A percentile compares a stretch with the other conserved stretches of the same genome.
phyloP scores from a whole-genome alignment of 768 basidiomycete genomes.

The Hortiboletus campestris region DNA sequence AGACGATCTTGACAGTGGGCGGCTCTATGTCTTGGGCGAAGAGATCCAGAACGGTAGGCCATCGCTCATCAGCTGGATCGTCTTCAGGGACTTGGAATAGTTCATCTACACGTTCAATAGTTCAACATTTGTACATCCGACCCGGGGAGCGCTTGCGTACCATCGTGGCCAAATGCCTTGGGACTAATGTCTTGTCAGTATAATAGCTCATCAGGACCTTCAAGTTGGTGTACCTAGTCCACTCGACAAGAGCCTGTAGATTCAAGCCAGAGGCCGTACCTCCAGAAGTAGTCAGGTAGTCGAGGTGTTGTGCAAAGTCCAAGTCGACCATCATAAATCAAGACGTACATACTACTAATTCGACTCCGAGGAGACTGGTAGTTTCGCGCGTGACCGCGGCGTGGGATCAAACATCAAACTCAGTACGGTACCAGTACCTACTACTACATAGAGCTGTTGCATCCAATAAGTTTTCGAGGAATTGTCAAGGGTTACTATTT shows the following conservation, averaged over 20 bases:
- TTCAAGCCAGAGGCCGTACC: conserved; percentile 11
- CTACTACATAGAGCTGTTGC: not conserved
- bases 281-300: conserved; percentile 18
- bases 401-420: no score
- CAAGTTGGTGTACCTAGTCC: conserved; percentile 23
- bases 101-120: conserved; percentile 13
- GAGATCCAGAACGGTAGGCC: conserved; percentile 35
- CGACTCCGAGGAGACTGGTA: not conserved
- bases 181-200: conserved; percentile 20
- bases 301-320: conserved; percentile 25
- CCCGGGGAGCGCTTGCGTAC: conserved; percentile 9
- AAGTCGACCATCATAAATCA: conserved; percentile 18
- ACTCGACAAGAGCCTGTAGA: conserved; percentile 16
- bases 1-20: not conserved
- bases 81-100: conserved; percentile 6
- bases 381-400: not conserved
- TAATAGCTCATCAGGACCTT: conserved; percentile 2
- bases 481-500: not conserved
- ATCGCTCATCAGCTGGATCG: conserved; percentile 18
- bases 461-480: no score
- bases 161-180: conserved; percentile 10
- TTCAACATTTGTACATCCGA: conserved; percentile 2
- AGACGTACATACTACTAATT: not conserved
- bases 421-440: no score
- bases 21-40: conserved; percentile 13